phyloP scores from a whole-genome alignment of 1,284 basidiomycete genomes.

The Melampsora larici-populina region DNA sequence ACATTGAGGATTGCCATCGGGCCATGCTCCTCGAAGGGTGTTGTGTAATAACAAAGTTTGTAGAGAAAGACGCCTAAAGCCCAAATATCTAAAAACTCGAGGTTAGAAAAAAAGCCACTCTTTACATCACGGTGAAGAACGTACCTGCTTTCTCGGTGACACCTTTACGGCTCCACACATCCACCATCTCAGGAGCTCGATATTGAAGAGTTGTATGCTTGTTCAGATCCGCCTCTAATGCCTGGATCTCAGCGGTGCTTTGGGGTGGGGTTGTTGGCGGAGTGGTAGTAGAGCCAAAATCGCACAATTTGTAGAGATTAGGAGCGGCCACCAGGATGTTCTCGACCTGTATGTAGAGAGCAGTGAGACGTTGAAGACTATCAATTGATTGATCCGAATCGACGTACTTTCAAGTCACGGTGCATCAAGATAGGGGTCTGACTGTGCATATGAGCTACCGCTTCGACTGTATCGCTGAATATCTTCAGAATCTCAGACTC shows the following conservation, averaged over 20 bases:
- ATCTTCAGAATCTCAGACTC: conserved; percentile 96
- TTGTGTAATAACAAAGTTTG: conserved; percentile 95
- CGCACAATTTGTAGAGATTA: conserved; percentile 88
- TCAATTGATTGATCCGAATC: not conserved
- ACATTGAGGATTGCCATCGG: conserved; percentile 94
- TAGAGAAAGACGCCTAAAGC: conserved; percentile 72
- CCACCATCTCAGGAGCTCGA: conserved; percentile 96
- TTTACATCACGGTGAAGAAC: conserved; percentile 40
- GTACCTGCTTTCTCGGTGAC: conserved; percentile 79
- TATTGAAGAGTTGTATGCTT: conserved; percentile 93
- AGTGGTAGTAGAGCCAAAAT: conserved; percentile 89
- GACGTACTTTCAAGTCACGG: conserved; percentile 77
- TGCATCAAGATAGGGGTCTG: conserved; percentile 84
- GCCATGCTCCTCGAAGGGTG: conserved; percentile 95
- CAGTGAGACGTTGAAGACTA: not conserved
- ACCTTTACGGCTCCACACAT: conserved; percentile 74
- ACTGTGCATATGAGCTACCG: conserved; percentile 93
- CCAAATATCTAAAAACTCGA: conserved; percentile 63
- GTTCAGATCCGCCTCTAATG: conserved; percentile 86
- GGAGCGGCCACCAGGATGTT: conserved; percentile 81
- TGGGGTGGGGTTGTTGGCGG: conserved; percentile 68
- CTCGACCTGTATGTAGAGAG: conserved; percentile 63
- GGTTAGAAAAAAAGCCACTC: not conserved
- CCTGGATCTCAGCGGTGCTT: conserved; percentile 74
- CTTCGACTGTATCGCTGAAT: conserved; percentile 69